phyloP scores from a whole-genome alignment of 2,329 filamentous ascomycete species.

The Trichoderma sp. region DNA sequence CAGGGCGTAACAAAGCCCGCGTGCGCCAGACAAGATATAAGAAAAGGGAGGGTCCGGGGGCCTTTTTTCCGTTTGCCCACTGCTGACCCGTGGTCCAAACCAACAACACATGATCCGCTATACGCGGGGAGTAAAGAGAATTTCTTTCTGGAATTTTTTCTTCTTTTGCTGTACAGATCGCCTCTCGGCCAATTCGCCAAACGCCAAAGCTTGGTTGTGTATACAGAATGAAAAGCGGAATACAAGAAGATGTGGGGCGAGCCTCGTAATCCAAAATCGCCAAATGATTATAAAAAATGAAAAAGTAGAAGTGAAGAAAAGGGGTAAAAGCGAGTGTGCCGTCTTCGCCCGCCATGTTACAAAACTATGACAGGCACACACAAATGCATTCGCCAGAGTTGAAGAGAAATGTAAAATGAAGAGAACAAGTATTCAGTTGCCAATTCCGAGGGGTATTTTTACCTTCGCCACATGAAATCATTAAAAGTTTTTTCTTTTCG shows the following conservation, averaged over 20 bases:
- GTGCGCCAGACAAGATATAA: not conserved
- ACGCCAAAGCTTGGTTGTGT: constrained; percentile 36
- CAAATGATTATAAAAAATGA: constrained; percentile 20
- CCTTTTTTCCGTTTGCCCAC: not conserved
- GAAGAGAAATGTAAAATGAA: constrained; percentile 2
- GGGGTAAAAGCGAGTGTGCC: constrained; percentile 2
- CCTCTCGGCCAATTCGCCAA: constrained; percentile 31
- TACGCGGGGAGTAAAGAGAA: constrained; percentile 9
- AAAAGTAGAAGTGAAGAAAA: not conserved
- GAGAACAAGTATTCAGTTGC: constrained; percentile 7
- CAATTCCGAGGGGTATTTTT: constrained; percentile 19
- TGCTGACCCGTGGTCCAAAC: not conserved
- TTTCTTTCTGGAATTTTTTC: not conserved
- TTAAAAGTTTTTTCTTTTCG: constrained; percentile 16
- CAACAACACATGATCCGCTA: not conserved
- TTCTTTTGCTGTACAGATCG: constrained; percentile 23
- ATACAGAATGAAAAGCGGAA: constrained; percentile 25
- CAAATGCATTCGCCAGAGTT: constrained; percentile 25
- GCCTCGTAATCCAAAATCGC: constrained; percentile 23
- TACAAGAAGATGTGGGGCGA: constrained; percentile 6
- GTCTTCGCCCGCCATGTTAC: not conserved
- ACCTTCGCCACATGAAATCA: constrained; percentile 14
- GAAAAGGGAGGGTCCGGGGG: not conserved
- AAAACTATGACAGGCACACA: not conserved
- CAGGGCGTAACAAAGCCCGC: not conserved